phyloP scores from a whole-genome alignment of 2,329 filamentous ascomycete species.

The Penicillium glabrum region DNA sequence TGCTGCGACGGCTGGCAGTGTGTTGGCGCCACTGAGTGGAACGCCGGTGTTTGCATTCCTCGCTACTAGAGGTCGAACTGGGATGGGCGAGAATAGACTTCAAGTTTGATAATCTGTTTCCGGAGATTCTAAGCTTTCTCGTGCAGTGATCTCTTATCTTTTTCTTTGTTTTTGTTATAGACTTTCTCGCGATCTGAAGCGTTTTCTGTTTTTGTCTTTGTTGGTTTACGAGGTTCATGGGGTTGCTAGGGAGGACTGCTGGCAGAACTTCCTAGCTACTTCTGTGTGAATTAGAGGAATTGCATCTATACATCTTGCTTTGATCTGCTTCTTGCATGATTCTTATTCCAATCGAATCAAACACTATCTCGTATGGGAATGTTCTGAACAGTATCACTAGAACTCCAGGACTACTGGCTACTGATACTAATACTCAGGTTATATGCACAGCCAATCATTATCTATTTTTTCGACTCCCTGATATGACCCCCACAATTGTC shows the following conservation, averaged over 20 bases:
- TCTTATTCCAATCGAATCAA: not conserved
- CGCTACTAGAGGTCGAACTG: not conserved
- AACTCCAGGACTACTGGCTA: not conserved
- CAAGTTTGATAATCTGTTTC: not conserved
- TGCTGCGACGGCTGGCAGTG: not conserved
- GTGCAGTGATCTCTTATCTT: not conserved
- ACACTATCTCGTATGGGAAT: not conserved
- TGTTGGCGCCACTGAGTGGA: not conserved
- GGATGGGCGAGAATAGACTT: not conserved
- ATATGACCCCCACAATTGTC: slow-evolving; percentile 32
- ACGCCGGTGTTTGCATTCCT: not conserved
- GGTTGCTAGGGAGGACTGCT: not conserved
- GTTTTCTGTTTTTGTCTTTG: not conserved
- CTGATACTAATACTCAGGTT: not conserved
- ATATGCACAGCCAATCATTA: slow-evolving; percentile 13
- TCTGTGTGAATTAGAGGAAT: not conserved
- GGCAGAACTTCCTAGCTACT: not conserved
- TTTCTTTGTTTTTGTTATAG: not conserved
- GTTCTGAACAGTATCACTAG: too few species aligned
- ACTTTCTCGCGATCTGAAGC: not conserved
- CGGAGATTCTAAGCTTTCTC: not conserved
- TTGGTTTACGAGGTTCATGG: not conserved
- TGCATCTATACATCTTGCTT: not conserved
- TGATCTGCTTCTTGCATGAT: not conserved
- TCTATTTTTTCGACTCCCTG: slow-evolving; percentile 25